A percentile compares a stretch with the other conserved stretches of the same genome.
phyloP scores from a whole-genome alignment of 805 yeast species.

The Debaryomyces hansenii region DNA sequence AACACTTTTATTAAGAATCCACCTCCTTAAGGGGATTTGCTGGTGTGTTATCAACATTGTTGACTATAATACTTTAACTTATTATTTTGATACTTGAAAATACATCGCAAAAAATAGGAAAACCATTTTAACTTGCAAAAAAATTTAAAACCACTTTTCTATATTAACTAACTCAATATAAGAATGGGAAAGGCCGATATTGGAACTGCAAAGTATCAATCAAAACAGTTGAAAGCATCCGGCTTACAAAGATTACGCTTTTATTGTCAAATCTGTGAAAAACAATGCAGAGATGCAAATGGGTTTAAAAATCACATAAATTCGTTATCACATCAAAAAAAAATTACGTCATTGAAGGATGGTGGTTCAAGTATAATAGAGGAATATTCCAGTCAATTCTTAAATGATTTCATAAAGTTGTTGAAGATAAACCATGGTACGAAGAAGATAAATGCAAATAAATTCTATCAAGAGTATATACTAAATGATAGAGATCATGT shows the following conservation, averaged over 20 bases:
- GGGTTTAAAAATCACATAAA: slow-evolving; percentile 90
- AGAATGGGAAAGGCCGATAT: slow-evolving; percentile 33
- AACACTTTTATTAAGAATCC: not conserved
- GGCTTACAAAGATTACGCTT: slow-evolving; percentile 85
- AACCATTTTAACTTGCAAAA: no score
- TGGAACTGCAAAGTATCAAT: slow-evolving; percentile 59
- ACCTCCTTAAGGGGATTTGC: not conserved
- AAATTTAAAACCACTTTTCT: no score
- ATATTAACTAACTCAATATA: not conserved
- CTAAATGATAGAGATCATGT: slow-evolving; percentile 72
- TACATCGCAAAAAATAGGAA: not conserved
- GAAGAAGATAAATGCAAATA: slow-evolving; percentile 74
- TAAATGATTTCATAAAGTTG: slow-evolving; percentile 60
- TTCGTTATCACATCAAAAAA: slow-evolving; percentile 73
- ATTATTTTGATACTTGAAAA: not conserved
- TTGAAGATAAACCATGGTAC: slow-evolving; percentile 76
- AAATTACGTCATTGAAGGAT: slow-evolving; percentile 37
- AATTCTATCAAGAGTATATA: slow-evolving; percentile 88
- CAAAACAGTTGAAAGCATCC: slow-evolving; percentile 74
- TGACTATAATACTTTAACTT: not conserved
- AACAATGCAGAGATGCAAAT: slow-evolving; percentile 94
- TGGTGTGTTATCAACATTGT: not conserved
- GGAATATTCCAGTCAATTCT: slow-evolving; percentile 60
- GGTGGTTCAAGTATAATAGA: slow-evolving; percentile 51
- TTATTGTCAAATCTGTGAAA: slow-evolving; percentile 89